A percentile compares a stretch with the other conserved stretches of the same genome.
Conservation (phyloP, 2,329 filamentous ascomycete species). For the Ustulina deusta region DNA sequence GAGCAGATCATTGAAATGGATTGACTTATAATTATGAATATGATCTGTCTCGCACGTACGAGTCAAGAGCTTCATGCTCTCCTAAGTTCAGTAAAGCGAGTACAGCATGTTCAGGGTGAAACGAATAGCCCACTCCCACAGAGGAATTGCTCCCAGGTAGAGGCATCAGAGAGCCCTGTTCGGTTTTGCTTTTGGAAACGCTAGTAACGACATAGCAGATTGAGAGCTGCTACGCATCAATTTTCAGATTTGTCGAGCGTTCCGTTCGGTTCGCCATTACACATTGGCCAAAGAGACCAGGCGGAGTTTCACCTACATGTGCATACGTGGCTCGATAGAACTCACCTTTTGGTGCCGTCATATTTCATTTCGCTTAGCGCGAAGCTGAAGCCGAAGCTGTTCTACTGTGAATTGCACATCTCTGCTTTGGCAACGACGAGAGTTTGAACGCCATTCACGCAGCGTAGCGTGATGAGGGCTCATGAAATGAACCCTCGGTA, state of each 20-base stretch:
- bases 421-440: neutral
- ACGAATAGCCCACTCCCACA: slow-evolving; percentile 69
- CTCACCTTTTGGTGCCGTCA: slow-evolving; percentile 21
- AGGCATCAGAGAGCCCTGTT: slow-evolving; percentile 72
- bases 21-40: neutral
- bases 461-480: neutral
- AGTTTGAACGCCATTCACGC: neutral
- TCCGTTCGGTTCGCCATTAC: slow-evolving; percentile 48
- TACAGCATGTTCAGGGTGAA: slow-evolving; percentile 69
- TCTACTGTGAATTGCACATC: neutral
- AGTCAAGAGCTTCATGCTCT: neutral
- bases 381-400: neutral
- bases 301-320: slow-evolving; percentile 21
- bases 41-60: slow-evolving; percentile 14
- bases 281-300: slow-evolving; percentile 22
- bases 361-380: neutral
- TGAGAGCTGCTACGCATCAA: slow-evolving; percentile 64
- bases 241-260: slow-evolving; percentile 62
- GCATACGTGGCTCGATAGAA: neutral
- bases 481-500: slow-evolving; percentile 43
- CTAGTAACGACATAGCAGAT: slow-evolving; percentile 67
- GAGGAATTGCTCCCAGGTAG: slow-evolving; percentile 44
- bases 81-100: neutral
- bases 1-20: neutral
- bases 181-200: slow-evolving; percentile 67